Percentiles rank a stretch among this genome's conserved stretches.
Conservation (phyloP, 805 yeast genomes). For the Lachancea nothofagi region DNA sequence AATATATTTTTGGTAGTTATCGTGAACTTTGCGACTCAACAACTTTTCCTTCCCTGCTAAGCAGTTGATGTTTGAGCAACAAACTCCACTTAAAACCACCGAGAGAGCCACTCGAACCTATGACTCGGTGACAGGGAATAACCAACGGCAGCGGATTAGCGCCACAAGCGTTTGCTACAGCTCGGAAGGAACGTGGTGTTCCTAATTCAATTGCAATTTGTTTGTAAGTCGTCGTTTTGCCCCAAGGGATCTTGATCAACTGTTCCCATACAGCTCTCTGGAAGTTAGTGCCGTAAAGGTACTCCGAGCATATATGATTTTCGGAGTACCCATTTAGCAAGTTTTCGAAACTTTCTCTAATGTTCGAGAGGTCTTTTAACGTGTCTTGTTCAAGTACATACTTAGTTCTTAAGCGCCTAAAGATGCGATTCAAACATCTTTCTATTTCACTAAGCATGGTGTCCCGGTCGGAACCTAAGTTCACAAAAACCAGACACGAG, state of each 20-base stretch:
- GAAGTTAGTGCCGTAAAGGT: constrained; percentile 36
- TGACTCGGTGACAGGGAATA: constrained; percentile 42
- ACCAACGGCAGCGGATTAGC: constrained; percentile 37
- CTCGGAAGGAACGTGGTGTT: constrained; percentile 32
- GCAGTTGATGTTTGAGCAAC: constrained; percentile 23
- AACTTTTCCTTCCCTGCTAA: no score
- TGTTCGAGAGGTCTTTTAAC: neutral
- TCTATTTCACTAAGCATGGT: neutral
- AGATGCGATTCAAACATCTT: neutral
- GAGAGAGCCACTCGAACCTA: constrained; percentile 29
- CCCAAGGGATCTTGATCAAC: constrained; percentile 27
- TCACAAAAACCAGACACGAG: neutral
- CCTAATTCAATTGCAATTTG: constrained; percentile 32
- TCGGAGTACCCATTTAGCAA: neutral
- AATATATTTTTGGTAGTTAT: no score
- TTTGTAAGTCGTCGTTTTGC: constrained; percentile 32
- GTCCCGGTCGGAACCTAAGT: neutral
- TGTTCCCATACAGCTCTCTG: constrained; percentile 38
- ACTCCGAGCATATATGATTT: neutral
- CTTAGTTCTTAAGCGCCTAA: no score
- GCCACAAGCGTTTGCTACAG: constrained; percentile 39
- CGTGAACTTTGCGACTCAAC: no score
- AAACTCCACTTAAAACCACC: constrained; percentile 40
- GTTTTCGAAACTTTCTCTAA: neutral
- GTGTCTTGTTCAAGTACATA: neutral